A percentile compares a stretch with the other conserved stretches of the same genome.
Evolutionary conservation across 1,284 basidiomycete genomes (phyloP).

Genomic region (Apiotrichum porosum): DNA sequence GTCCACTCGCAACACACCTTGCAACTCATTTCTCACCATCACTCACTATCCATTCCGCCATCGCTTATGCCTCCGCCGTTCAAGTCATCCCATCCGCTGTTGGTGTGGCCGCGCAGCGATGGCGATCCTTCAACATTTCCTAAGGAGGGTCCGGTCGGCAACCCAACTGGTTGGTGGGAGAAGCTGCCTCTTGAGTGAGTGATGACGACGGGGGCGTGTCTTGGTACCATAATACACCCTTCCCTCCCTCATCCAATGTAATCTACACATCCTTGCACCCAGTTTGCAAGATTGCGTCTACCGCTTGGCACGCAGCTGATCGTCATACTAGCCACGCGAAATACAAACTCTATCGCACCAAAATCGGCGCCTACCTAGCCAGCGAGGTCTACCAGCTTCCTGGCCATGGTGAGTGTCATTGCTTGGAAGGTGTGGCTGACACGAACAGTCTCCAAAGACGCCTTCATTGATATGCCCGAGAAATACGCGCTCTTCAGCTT

Average conservation of each 20-base stretch:
- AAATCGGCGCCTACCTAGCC: conserved; percentile 27
- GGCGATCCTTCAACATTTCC: conserved; percentile 4
- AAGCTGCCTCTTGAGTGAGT: conserved; percentile 13
- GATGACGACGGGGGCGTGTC: too few species aligned
- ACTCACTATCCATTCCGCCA: background rate
- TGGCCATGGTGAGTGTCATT: conserved; percentile 6
- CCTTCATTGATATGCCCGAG: conserved; percentile 21
- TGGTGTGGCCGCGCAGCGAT: conserved; percentile 15
- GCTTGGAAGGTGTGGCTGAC: background rate
- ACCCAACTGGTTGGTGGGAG: conserved; percentile 11
- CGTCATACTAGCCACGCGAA: too few species aligned
- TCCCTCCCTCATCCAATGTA: too few species aligned
- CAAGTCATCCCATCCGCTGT: background rate
- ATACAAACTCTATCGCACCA: conserved; percentile 27
- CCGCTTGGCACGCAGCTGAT: too few species aligned
- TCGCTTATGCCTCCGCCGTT: background rate
- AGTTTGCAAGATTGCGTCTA: too few species aligned
- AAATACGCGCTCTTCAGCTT: conserved; percentile 36
- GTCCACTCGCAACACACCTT: background rate
- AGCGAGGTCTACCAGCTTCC: conserved; percentile 5
- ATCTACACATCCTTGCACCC: too few species aligned
- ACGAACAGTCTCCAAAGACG: background rate
- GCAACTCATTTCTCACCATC: background rate
- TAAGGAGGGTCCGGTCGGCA: background rate
- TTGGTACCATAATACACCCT: too few species aligned